Base-by-base conservation (phyloP, 2,329 filamentous ascomycete genomes). In the Pseudogymnoascus sp. region DNA sequence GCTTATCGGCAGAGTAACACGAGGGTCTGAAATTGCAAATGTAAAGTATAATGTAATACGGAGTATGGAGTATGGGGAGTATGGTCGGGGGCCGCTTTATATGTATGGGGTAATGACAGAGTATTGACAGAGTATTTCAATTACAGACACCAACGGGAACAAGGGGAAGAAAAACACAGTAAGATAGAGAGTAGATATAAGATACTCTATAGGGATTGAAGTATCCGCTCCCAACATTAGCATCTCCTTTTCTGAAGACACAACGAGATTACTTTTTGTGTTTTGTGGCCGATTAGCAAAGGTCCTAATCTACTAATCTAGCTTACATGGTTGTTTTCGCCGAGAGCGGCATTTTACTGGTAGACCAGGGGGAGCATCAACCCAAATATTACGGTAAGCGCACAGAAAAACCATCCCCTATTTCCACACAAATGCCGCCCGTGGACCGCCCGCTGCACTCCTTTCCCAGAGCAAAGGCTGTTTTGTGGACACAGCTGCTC, bases 251-350 rank as follows among this genome's bases (percentile, higher is more conserved):
- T 33, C 25, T 16, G 6, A 3, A 33, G 28, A 55, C 25, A 55
- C 49, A 55, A 55, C 49, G 49, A 55, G 49, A 55, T 55, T 55
- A 33, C 49, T 33, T 33, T 33, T 30, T 19, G 14, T 52, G 19
- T 28, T 30, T 19, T 55, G 49, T 19, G n/a, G 49, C 19, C 25
- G 49, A 33, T 55, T 55, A 28, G 28, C 49, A 55, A 33, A 55
- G 5, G 28, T 19, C 49, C 28, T 55, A 55, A 55, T 55, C 49
- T 55, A 55, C 28, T 55, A 55, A 55, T 55, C 49, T 55, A 55
- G 49, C 49, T 33, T 55, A 55, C 49, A 55, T 55, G 49, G 49
- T 55, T 55, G 49, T 55, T 55, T 55, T 55, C 49, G 49, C 49
- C 49, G 49, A 55, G 49, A 55, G 49, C 25, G 49, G 49, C 49